Evolutionary conservation across 768 basidiomycete species (phyloP), one percentile per base, ranked within the genome.

Genomic region (Mycena capillaripes): DNA sequence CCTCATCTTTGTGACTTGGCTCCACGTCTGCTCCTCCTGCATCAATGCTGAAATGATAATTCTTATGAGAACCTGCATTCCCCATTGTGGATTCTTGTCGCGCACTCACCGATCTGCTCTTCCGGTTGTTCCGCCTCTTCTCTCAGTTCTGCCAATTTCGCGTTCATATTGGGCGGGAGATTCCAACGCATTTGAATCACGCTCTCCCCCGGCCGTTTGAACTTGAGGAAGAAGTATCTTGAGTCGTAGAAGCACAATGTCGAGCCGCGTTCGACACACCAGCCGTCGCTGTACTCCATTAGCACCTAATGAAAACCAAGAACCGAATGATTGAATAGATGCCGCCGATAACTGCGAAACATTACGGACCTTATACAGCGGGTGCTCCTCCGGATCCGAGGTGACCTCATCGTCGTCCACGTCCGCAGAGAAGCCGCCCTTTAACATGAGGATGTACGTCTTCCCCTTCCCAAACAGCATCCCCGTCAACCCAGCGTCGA

Each of bases 391-490:
- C 11, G n/a, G n/a, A n/a, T n/a, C n/a, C n/a, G 48, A 25, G 12
- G 48, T 3, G 9, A 50, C 11, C n/a, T 50, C 48, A 11, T 21
- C n/a, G 48, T 66, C 72, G 57, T 69, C 68, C 11, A 73, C 21
- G 12, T 60, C 42, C 17, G 67, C 62, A 1, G 29, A 7, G 34
- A 73, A 73, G 4, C 72, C 62, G 12, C 7, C 50, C 0, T 53
- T 1, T 40, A 73, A 69, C 19, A 60, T n/a, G 2, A 66, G 0
- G n/a, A 73, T 65, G 25, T 46, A 6, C 2, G 61, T 69, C 27
- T 46, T 50, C 4, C 64, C 68, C n/a, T 69, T 21, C 3, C 72
- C 72, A 38, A 73, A 73, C 4, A 73, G 50, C 48, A 73, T 61
- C 8, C 72, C 72, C 21, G 61, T 69, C 36, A 73, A 3, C 9